A percentile compares a stretch with the other conserved stretches of the same genome.
These are phyloP conservation scores for Nicotiana knightiana DNA, from an alignment of 257 asterid species.

Conservation along the genomic window DNA sequence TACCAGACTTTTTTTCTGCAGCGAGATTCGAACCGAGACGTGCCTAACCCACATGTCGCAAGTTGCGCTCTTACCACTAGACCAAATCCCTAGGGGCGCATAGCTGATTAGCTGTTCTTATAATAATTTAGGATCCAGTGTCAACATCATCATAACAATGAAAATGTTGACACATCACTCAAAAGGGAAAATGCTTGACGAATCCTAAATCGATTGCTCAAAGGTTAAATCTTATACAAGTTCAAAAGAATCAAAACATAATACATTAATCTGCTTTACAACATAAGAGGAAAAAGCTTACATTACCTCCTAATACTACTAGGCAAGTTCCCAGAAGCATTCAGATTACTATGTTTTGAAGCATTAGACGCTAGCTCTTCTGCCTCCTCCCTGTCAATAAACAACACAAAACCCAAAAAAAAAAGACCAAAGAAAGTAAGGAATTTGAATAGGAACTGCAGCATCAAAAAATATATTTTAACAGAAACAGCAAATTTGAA, in stretches of 20 bases:
- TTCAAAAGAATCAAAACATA: not conserved
- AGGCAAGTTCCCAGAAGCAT: constrained; percentile 35
- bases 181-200: not conserved
- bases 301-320: constrained; percentile 46
- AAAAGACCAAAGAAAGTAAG: not conserved
- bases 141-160: not conserved
- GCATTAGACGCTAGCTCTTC: constrained; percentile 40
- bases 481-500: not conserved
- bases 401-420: not conserved
- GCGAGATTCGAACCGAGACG: too few species aligned
- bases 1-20: too few species aligned
- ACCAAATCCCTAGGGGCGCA: too few species aligned
- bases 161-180: not conserved
- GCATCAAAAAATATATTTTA: not conserved
- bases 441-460: not conserved
- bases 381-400: constrained; percentile 62
- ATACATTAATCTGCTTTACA: not conserved
- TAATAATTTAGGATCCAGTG: not conserved
- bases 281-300: not conserved
- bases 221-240: not conserved
- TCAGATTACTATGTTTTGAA: constrained; percentile 22
- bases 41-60: too few species aligned
- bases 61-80: too few species aligned
- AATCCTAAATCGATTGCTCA: too few species aligned
- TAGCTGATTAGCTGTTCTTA: not conserved